Conservation (phyloP, 169 alveolate species). For the Ophryocystis elektroscirrha region DNA sequence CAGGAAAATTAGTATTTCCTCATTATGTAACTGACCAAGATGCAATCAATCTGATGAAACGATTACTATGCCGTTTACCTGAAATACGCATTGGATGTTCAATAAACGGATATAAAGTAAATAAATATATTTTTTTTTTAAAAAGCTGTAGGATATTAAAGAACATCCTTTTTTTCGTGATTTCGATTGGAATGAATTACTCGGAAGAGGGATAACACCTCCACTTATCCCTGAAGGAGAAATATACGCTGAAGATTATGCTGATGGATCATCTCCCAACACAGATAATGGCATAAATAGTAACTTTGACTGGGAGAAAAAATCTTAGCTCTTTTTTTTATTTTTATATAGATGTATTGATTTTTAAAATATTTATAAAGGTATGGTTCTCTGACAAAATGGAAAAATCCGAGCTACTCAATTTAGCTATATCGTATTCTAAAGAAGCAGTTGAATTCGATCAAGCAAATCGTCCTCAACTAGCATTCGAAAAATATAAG, state of each 20-base stretch:
- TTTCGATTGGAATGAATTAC: constrained; percentile 58
- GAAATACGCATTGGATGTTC: constrained; percentile 68
- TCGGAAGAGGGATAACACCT: constrained; percentile 51
- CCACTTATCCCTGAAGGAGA: constrained; percentile 52
- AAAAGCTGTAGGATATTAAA: constrained; percentile 15
- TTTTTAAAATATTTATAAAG: no score
- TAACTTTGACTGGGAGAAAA: no score
- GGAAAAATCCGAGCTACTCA: no score
- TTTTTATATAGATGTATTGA: no score
- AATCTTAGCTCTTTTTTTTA: no score
- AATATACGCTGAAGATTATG: constrained; percentile 36
- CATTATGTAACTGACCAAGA: constrained; percentile 47
- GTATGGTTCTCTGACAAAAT: no score
- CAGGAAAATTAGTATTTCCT: constrained; percentile 44
- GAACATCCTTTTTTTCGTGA: constrained; percentile 27
- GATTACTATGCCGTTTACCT: constrained; percentile 60
- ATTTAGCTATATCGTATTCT: no score
- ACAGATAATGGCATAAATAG: no score
- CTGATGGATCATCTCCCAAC: constrained; percentile 15
- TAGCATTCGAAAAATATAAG: no score
- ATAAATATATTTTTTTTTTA: constrained; percentile 11
- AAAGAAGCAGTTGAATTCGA: no score
- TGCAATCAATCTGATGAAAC: constrained; percentile 51
- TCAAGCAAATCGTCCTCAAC: no score
- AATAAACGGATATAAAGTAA: constrained; percentile 58